Conservation (phyloP, 2,329 filamentous ascomycete genomes). For the Neonectria punicea region DNA sequence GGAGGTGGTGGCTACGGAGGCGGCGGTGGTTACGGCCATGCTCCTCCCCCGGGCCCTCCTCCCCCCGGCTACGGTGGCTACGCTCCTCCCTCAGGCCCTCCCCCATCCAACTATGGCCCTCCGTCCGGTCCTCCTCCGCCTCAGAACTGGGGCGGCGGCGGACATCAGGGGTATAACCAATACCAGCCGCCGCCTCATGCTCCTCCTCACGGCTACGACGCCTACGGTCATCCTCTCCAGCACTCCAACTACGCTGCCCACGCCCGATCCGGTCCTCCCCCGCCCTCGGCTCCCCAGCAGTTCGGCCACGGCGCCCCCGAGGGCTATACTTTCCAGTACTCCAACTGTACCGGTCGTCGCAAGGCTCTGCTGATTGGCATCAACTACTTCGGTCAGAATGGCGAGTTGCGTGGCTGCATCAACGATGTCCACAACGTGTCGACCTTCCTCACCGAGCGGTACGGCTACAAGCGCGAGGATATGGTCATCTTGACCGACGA, state of each 20-base stretch:
- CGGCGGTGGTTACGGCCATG: slow-evolving; percentile 35
- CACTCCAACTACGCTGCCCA: slow-evolving; percentile 42
- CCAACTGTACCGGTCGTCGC: slow-evolving; percentile 76
- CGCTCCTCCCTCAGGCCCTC: slow-evolving; percentile 40
- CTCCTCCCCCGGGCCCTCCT: slow-evolving; percentile 41
- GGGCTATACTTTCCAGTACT: slow-evolving; percentile 80
- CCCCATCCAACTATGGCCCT: slow-evolving; percentile 42
- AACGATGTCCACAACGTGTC: slow-evolving; percentile 85
- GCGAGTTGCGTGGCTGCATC: slow-evolving; percentile 80
- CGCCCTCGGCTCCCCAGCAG: slow-evolving; percentile 62
- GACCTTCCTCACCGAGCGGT: slow-evolving; percentile 72
- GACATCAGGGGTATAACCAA: slow-evolving; percentile 36
- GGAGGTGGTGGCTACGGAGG: slow-evolving; percentile 37
- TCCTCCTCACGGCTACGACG: slow-evolving; percentile 56
- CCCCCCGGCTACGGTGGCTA: slow-evolving; percentile 43
- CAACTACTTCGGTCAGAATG: slow-evolving; percentile 81
- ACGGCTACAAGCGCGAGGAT: slow-evolving; percentile 79
- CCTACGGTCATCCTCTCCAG: slow-evolving; percentile 58
- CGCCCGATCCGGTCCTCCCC: slow-evolving; percentile 52
- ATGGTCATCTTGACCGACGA: slow-evolving; percentile 85
- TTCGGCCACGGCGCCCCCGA: slow-evolving; percentile 76
- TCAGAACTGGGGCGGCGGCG: slow-evolving; percentile 27
- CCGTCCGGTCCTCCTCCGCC: slow-evolving; percentile 38
- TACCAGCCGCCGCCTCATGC: slow-evolving; percentile 50
- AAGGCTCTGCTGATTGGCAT: slow-evolving; percentile 83